Evolutionary conservation across 1,284 basidiomycete genomes (phyloP).

Genomic region (Rhizoctonia solani): DNA sequence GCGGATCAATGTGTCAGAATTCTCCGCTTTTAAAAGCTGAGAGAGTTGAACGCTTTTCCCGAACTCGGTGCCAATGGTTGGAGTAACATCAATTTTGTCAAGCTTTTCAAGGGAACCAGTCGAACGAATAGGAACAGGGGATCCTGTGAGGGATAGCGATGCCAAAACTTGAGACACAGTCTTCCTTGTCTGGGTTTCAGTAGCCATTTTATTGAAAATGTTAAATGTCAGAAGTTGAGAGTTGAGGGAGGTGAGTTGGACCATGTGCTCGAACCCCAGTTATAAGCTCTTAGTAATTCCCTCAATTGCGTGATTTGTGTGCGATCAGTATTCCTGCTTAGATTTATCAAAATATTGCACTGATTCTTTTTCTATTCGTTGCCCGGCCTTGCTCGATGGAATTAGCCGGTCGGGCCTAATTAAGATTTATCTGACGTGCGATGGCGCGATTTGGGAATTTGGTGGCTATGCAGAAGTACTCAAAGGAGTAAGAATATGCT

Average conservation of each 20-base stretch:
- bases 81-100: slow-evolving; percentile 6
- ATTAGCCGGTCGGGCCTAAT: slow-evolving; percentile 12
- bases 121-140: slow-evolving; percentile 24
- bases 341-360: neutral
- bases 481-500: neutral
- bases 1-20: slow-evolving; percentile 47
- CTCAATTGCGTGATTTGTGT: slow-evolving; percentile 15
- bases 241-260: neutral
- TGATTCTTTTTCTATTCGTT: neutral
- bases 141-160: slow-evolving; percentile 27
- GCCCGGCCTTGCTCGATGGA: neutral
- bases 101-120: slow-evolving; percentile 23
- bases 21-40: slow-evolving; percentile 44
- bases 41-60: slow-evolving; percentile 45
- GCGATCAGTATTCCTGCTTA: neutral
- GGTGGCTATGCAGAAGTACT: neutral
- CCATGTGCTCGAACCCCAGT: no score
- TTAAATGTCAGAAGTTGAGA: neutral
- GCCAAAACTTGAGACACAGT: slow-evolving; percentile 26
- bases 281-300: no score
- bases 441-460: slow-evolving; percentile 10
- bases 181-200: slow-evolving; percentile 14
- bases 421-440: neutral
- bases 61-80: slow-evolving; percentile 24
- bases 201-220: neutral